Evolutionary conservation across 2,329 filamentous ascomycete genomes (phyloP), one percentile per base, ranked within the genome.

Genomic region (Pyrenophora teres): DNA sequence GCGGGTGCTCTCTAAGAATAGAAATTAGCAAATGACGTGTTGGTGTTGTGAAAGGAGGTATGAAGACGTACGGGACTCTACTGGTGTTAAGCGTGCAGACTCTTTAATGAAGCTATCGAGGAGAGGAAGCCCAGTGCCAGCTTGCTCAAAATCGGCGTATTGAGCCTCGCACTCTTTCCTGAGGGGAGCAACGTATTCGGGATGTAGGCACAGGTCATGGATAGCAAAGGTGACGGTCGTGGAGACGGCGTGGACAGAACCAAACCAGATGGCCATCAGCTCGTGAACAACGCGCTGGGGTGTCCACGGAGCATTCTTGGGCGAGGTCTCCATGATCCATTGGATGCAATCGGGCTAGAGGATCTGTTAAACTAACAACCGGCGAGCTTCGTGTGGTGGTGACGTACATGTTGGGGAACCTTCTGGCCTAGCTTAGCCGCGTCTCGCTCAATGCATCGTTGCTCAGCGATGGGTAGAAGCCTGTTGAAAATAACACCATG

Each of bases 181-280:
- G 7, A 64, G 55, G 1, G 59, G 61, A 5, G 47, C 48, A 9
- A 53, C 43, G 33, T 63, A 63, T 46, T 63, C 59, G 18, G 56
- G 55, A 18, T 63, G 50, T 3, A 58, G 21, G 33, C 59, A 58
- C 2, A 63, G 45, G 42, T 60, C 57, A 30, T 60, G 52, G 10
- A 63, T 60, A 1, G 59, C 54, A 40, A 63, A 62, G 6, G 50
- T 53, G 2, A 56, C 40, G 2, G 50, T 60, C 40, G 62, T 67
- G 0, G 68, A 56, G 1, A 68, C 16, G 1, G 47, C 52, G 25
- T 73, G 70, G 1, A 73, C 64, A 0, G 70, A 69, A 1, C 71
- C 69, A 37, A 71, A 73, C 71, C 70, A 73, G 1, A 73, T 64
- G 2, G 67, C 71, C 54, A 73, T 71, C 2, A 73, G 25, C 18